These are phyloP conservation scores for Pseudocercospora macadamiae DNA, from an alignment of 2,329 filamentous ascomycete species.

Conservation along the genomic window DNA sequence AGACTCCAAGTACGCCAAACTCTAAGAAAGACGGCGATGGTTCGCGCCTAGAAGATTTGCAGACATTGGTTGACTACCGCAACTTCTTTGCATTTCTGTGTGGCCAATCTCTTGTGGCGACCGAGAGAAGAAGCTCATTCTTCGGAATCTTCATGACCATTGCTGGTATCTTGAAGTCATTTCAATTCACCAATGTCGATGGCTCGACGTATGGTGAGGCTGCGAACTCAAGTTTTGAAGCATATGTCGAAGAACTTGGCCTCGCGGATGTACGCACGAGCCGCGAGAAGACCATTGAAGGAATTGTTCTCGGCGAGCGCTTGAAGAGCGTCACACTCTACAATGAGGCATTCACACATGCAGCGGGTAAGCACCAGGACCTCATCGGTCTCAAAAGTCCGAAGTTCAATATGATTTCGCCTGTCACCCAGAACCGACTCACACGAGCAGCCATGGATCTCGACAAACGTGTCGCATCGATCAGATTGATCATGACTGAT, in stretches of 20 bases:
- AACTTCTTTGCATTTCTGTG: slow-evolving; percentile 67
- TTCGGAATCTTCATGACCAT: slow-evolving; percentile 66
- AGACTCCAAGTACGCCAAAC: slow-evolving; percentile 26
- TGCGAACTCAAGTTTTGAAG: slow-evolving; percentile 66
- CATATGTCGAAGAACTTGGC: slow-evolving; percentile 75
- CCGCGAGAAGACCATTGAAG: slow-evolving; percentile 86
- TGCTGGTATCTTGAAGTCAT: slow-evolving; percentile 59
- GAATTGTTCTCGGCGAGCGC: slow-evolving; percentile 82
- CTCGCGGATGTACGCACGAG: slow-evolving; percentile 80
- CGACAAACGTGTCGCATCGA: slow-evolving; percentile 68
- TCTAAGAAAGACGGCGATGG: slow-evolving; percentile 26
- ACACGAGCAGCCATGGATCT: slow-evolving; percentile 82
- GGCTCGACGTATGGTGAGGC: slow-evolving; percentile 67
- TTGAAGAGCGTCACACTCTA: slow-evolving; percentile 83
- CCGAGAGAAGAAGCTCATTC: slow-evolving; percentile 56
- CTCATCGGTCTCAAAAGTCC: slow-evolving; percentile 70
- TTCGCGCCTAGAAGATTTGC: slow-evolving; percentile 51
- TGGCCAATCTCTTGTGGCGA: slow-evolving; percentile 65
- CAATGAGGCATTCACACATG: slow-evolving; percentile 89
- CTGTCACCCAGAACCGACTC: slow-evolving; percentile 74
- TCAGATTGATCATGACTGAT: slow-evolving; percentile 74
- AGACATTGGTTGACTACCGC: slow-evolving; percentile 61
- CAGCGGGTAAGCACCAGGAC: slow-evolving; percentile 79
- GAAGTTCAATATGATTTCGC: slow-evolving; percentile 71
- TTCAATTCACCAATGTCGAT: slow-evolving; percentile 64